Conservation (phyloP, 805 yeast species). For the Saccharomyces kudriavzevii region DNA sequence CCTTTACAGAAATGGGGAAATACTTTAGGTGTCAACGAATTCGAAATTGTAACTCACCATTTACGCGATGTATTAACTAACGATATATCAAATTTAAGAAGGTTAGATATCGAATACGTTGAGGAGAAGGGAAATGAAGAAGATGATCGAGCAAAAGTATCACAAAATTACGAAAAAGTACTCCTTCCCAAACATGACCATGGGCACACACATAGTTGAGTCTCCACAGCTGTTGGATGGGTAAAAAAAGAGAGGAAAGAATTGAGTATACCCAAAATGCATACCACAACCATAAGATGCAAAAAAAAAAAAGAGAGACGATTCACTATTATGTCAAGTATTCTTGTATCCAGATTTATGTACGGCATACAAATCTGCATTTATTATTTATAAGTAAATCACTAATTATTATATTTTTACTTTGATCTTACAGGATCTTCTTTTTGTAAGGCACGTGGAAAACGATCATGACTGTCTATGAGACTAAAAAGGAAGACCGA, state of each 20-base stretch:
- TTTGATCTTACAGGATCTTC: neutral
- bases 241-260: neutral
- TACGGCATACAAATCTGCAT: neutral
- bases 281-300: neutral
- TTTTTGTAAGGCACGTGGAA: neutral
- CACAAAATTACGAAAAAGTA: slow-evolving; percentile 5
- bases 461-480: neutral
- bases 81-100: slow-evolving; percentile 37
- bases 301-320: neutral
- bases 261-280: neutral
- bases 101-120: slow-evolving; percentile 33
- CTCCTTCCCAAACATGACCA: slow-evolving; percentile 3
- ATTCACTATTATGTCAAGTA: neutral
- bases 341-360: neutral
- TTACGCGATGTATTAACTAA: slow-evolving; percentile 27
- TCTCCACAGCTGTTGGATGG: no score
- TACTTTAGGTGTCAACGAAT: slow-evolving; percentile 31
- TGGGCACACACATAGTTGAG: slow-evolving; percentile 2
- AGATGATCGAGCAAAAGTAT: slow-evolving; percentile 12
- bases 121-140: slow-evolving; percentile 23
- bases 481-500: neutral
- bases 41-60: slow-evolving; percentile 32
- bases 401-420: neutral
- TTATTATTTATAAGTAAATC: neutral
- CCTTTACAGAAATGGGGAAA: slow-evolving; percentile 36